Conservation (phyloP, 1,284 basidiomycete genomes). For the Thecaphora thlaspeos region DNA sequence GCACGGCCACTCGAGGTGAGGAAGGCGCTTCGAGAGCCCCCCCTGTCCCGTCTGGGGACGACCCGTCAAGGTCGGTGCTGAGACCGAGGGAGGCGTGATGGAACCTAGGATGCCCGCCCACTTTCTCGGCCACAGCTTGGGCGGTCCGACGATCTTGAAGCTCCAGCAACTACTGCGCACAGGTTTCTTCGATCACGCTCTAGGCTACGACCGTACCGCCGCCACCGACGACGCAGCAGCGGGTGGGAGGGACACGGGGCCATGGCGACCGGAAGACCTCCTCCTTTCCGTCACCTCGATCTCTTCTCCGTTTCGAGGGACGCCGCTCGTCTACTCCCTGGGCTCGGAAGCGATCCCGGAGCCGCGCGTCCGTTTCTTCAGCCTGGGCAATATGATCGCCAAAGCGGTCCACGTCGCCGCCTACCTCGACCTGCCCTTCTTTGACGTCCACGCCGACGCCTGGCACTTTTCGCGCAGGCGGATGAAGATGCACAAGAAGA, state of each 20-base stretch:
- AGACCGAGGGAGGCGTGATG: background rate
- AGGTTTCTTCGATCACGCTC: conserved; percentile 31
- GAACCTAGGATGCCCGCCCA: conserved; percentile 60
- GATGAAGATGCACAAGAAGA: no score
- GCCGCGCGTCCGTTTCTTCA: conserved; percentile 32
- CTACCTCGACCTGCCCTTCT: conserved; percentile 25
- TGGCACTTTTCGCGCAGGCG: conserved; percentile 13
- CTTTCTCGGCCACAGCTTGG: conserved; percentile 65
- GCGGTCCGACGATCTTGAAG: conserved; percentile 50
- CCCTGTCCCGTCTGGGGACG: conserved; percentile 64
- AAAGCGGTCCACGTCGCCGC: conserved; percentile 36
- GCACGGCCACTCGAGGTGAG: conserved; percentile 61
- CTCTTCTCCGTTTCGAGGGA: conserved; percentile 34
- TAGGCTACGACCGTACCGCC: conserved; percentile 4
- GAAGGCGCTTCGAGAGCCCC: conserved; percentile 59
- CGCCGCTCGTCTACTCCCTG: conserved; percentile 40
- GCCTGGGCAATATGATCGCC: conserved; percentile 25
- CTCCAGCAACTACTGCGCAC: conserved; percentile 27
- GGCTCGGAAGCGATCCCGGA: conserved; percentile 25
- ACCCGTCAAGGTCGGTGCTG: background rate
- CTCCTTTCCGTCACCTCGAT: conserved; percentile 36
- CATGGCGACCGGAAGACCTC: conserved; percentile 14
- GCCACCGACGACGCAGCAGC: background rate
- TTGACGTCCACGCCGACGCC: conserved; percentile 34
- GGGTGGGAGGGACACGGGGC: background rate